phyloP scores from a whole-genome alignment of 2,329 filamentous ascomycete species.

The Aspergillus calidoustus region DNA sequence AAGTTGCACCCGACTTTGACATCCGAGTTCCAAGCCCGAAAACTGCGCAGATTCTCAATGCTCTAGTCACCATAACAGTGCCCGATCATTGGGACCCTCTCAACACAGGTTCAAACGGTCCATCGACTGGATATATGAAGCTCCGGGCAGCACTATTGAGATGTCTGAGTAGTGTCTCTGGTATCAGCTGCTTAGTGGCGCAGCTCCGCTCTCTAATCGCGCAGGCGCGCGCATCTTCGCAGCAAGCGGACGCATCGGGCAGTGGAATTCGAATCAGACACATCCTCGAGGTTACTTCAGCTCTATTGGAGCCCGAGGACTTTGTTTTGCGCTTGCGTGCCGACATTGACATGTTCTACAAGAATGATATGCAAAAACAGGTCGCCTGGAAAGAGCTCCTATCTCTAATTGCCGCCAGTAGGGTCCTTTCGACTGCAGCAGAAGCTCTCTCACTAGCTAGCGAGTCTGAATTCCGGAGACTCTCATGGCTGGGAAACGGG shows the following conservation, averaged over 20 bases:
- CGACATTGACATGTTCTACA: conserved; percentile 48
- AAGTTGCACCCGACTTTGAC: conserved; percentile 50
- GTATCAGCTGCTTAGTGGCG: conserved; percentile 76
- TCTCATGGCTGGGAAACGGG: conserved; percentile 68
- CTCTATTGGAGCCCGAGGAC: conserved; percentile 49
- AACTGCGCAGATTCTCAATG: conserved; percentile 74
- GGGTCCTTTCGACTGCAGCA: conserved; percentile 61
- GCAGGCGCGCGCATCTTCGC: conserved; percentile 27
- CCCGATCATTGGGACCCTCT: conserved; percentile 81
- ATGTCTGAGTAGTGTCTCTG: conserved; percentile 74
- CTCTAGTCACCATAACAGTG: conserved; percentile 73
- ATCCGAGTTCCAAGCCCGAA: conserved; percentile 68
- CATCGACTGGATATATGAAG: conserved; percentile 26
- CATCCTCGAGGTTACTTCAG: conserved; percentile 41
- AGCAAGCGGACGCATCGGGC: conserved; percentile 40
- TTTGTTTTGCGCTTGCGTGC: conserved; percentile 51
- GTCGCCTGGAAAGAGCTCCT: conserved; percentile 68
- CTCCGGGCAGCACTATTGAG: conserved; percentile 57
- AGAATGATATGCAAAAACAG: conserved; percentile 51
- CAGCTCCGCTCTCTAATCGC: conserved; percentile 66
- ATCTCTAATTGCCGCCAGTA: conserved; percentile 63
- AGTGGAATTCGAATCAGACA: conserved; percentile 40
- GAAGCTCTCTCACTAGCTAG: conserved; percentile 55
- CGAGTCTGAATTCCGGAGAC: conserved; percentile 30
- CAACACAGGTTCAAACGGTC: conserved; percentile 31